phyloP scores from a whole-genome alignment of 2,329 filamentous ascomycete genomes.

The Metarhizium robertsii region DNA sequence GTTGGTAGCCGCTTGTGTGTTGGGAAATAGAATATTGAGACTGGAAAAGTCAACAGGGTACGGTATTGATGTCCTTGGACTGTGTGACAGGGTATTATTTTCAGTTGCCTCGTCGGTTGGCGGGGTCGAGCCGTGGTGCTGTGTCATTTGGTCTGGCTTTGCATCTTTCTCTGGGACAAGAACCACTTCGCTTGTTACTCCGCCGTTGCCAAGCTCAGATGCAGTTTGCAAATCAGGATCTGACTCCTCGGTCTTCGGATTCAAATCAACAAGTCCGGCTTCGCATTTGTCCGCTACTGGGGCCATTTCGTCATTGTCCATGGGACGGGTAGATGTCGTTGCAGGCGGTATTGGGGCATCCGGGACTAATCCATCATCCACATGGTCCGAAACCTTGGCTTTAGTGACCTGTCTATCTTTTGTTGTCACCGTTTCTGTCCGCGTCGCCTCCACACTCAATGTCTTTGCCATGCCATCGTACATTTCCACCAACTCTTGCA shows the following conservation, averaged over 20 bases:
- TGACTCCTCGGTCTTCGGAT: background rate
- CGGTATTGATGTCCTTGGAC: conserved; percentile 5
- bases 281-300: background rate
- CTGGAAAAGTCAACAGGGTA: conserved; percentile 24
- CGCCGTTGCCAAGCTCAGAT: background rate
- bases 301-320: background rate
- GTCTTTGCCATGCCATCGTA: conserved; percentile 34
- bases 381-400: too few relatives aligned
- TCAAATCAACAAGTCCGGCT: background rate
- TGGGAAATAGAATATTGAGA: conserved; percentile 24
- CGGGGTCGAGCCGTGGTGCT: background rate
- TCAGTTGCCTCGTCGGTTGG: background rate
- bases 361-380: too few relatives aligned
- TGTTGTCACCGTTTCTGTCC: background rate
- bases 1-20: conserved; percentile 12
- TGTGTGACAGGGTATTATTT: background rate
- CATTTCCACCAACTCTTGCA: conserved; percentile 40
- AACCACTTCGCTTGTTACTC: background rate
- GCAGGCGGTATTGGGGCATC: too few relatives aligned
- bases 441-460: background rate
- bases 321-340: too few relatives aligned
- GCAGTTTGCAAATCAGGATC: background rate
- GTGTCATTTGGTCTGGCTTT: background rate
- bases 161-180: background rate
- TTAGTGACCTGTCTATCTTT: background rate